Conservation (phyloP, 352 stramenopile genomes). For the Globisporangium recalcitrans region DNA sequence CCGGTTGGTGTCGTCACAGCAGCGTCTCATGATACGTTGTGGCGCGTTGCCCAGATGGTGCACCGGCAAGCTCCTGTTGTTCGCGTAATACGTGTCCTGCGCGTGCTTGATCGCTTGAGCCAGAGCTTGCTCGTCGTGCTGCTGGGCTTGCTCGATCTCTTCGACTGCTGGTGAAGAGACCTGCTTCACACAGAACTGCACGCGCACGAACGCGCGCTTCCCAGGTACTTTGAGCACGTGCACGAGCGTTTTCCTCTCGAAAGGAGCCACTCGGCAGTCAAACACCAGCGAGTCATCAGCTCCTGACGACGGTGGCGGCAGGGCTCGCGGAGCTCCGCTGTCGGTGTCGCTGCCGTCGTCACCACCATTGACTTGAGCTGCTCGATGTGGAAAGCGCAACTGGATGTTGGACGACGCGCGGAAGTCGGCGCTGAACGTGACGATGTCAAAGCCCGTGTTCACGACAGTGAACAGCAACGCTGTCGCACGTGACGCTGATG, state of each 20-base stretch:
- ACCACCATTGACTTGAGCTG: no score
- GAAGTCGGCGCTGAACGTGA: slow-evolving; percentile 46
- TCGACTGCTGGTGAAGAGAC: not conserved
- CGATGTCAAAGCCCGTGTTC: slow-evolving; percentile 31
- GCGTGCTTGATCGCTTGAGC: not conserved
- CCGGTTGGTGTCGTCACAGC: slow-evolving; percentile 35
- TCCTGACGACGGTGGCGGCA: no score
- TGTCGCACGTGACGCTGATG: not conserved
- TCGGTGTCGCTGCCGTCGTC: no score
- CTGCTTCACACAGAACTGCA: slow-evolving; percentile 24
- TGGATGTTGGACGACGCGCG: slow-evolving; percentile 30
- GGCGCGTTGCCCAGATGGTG: slow-evolving; percentile 3
- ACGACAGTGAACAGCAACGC: slow-evolving; percentile 40
- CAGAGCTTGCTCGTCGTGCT: not conserved
- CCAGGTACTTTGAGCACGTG: slow-evolving; percentile 21
- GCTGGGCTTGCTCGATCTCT: slow-evolving; percentile 5
- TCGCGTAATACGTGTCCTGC: not conserved
- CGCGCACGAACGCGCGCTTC: slow-evolving; percentile 40
- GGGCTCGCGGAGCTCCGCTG: no score
- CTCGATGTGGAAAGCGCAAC: slow-evolving; percentile 18
- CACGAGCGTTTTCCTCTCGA: slow-evolving; percentile 32
- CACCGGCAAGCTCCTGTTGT: slow-evolving; percentile 8
- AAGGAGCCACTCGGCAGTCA: slow-evolving; percentile 26
- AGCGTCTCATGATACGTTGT: slow-evolving; percentile 8
- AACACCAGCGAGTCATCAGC: slow-evolving; percentile 17